Conservation (phyloP, 495 filamentous ascomycete species). For the Hypoxylon intermedium region DNA sequence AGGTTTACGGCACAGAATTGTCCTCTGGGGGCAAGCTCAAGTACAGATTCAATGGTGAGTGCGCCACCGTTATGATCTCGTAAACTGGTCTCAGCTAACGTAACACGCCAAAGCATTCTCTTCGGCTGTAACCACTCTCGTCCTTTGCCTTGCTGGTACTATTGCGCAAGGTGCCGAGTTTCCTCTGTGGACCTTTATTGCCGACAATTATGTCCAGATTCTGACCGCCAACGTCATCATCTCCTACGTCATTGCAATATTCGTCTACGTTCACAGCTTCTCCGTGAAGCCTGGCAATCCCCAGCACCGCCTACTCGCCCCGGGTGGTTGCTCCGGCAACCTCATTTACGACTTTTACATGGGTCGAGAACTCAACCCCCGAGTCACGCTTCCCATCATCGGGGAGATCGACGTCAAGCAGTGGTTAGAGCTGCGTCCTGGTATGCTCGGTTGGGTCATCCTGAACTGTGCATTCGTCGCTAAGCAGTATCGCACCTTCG, state of each 20-base stretch:
- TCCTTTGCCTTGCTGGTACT: constrained; percentile 73
- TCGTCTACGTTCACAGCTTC: constrained; percentile 82
- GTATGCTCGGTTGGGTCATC: constrained; percentile 88
- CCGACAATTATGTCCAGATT: constrained; percentile 86
- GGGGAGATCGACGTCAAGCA: constrained; percentile 90
- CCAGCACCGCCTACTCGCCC: constrained; percentile 72
- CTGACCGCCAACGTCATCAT: constrained; percentile 84
- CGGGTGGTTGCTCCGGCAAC: constrained; percentile 84
- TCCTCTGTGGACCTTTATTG: constrained; percentile 88
- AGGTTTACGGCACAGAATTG: constrained; percentile 72
- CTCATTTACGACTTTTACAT: constrained; percentile 96
- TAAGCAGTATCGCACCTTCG: constrained; percentile 84
- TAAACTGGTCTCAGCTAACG: background rate
- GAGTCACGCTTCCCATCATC: constrained; percentile 76
- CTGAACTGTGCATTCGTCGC: constrained; percentile 85
- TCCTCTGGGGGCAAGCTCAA: constrained; percentile 74
- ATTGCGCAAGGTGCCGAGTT: constrained; percentile 80
- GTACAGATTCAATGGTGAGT: constrained; percentile 87
- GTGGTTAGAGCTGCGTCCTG: constrained; percentile 89
- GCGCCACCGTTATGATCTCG: background rate
- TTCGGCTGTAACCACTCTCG: constrained; percentile 74
- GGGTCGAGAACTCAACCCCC: constrained; percentile 94
- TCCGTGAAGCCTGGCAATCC: constrained; percentile 68
- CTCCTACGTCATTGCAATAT: constrained; percentile 69
- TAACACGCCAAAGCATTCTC: constrained; percentile 66